Evolutionary conservation across 306 rosid genomes (phyloP).

Genomic region (Dryas octopetala): DNA sequence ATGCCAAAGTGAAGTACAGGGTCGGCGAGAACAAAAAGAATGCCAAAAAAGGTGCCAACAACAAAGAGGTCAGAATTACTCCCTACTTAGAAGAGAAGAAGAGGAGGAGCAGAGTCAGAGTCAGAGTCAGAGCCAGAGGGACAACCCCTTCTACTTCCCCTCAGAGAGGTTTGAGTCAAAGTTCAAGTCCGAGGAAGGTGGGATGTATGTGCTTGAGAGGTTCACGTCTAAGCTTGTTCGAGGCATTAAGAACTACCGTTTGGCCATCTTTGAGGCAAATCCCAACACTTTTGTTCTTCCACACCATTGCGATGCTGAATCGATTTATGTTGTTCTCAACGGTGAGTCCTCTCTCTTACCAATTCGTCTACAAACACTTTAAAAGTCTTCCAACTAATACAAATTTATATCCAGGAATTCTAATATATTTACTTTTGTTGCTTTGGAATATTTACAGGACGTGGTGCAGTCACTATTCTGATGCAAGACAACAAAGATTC

Average conservation of each 20-base stretch:
- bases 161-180: slow-evolving; percentile 23
- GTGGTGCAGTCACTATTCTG: slow-evolving; percentile 30
- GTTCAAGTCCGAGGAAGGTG: slow-evolving; percentile 31
- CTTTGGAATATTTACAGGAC: slow-evolving; percentile 24
- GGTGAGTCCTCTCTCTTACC: slow-evolving; percentile 24
- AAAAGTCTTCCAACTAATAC: no score
- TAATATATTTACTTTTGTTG: background rate
- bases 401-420: no score
- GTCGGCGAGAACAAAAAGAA: slow-evolving; percentile 20
- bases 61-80: background rate
- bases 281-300: slow-evolving; percentile 45
- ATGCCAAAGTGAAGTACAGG: slow-evolving; percentile 8
- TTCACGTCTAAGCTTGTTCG: slow-evolving; percentile 31
- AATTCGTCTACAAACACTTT: background rate
- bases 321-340: slow-evolving; percentile 22
- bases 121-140: slow-evolving; percentile 15
- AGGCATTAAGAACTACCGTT: slow-evolving; percentile 41
- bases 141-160: slow-evolving; percentile 45
- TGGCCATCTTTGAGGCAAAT: slow-evolving; percentile 38
- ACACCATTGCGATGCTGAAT: slow-evolving; percentile 48
- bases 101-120: background rate
- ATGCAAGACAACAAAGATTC: slow-evolving; percentile 37
- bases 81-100: background rate
- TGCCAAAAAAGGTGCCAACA: background rate
- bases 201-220: slow-evolving; percentile 29